A percentile compares a stretch with the other conserved stretches of the same genome.
Conservation (phyloP, 805 yeast species). For the Kodamaea laetipori region DNA sequence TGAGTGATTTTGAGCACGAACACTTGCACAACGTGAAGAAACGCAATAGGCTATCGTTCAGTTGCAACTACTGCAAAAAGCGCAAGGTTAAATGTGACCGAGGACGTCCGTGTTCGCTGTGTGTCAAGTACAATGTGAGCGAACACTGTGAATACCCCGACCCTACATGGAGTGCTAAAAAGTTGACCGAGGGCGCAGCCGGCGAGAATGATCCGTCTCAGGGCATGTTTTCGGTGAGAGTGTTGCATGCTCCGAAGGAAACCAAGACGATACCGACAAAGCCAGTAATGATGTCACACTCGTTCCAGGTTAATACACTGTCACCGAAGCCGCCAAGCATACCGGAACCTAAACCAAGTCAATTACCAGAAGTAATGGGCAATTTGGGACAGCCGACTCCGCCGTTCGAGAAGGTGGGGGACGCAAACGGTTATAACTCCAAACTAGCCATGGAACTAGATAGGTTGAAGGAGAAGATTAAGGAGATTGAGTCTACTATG, state of each 20-base stretch:
- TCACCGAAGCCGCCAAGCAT: background rate
- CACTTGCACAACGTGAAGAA: slow-evolving; percentile 15
- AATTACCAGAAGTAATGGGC: too few relatives aligned
- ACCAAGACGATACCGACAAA: background rate
- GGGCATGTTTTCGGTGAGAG: slow-evolving; percentile 4
- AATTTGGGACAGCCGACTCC: too few relatives aligned
- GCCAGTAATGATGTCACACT: background rate
- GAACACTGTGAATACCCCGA: slow-evolving; percentile 28
- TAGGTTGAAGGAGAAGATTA: slow-evolving; percentile 40
- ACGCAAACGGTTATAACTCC: too few relatives aligned
- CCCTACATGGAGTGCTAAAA: slow-evolving; percentile 7
- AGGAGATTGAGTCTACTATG: slow-evolving; percentile 48
- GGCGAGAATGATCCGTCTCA: background rate
- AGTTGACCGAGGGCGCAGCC: slow-evolving; percentile 6
- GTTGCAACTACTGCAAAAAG: slow-evolving; percentile 37
- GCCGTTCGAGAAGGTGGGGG: too few relatives aligned
- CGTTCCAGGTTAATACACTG: background rate
- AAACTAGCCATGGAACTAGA: slow-evolving; percentile 27
- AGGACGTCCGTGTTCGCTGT: slow-evolving; percentile 36
- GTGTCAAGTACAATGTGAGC: slow-evolving; percentile 28
- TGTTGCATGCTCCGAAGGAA: slow-evolving; percentile 2
- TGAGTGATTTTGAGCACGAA: background rate
- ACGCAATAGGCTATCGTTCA: slow-evolving; percentile 33
- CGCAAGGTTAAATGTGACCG: slow-evolving; percentile 43
- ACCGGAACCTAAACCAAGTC: too few relatives aligned